These are phyloP conservation scores for Cinnamomum chago DNA, from an alignment of 164 flowering plant species.

Conservation along the genomic window DNA sequence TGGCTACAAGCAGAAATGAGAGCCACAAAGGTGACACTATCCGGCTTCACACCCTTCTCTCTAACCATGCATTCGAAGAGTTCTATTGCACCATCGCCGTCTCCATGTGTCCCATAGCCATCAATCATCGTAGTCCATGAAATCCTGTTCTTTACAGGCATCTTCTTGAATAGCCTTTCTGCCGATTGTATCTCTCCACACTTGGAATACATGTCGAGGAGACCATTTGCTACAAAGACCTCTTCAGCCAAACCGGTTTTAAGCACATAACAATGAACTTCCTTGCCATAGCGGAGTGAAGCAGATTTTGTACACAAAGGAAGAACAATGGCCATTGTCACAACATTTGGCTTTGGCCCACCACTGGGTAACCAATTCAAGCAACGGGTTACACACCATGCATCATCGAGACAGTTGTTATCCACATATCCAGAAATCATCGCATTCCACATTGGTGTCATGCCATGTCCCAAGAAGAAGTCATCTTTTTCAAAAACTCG, in stretches of 20 bases:
- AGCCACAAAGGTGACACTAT: conserved; percentile 27
- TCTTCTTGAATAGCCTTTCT: conserved; percentile 15
- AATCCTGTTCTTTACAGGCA: conserved; percentile 16
- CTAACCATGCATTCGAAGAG: conserved; percentile 16
- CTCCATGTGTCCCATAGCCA: conserved; percentile 28
- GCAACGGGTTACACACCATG: conserved; percentile 19
- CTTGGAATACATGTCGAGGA: conserved; percentile 38
- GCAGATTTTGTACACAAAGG: conserved; percentile 25
- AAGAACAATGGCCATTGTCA: conserved; percentile 33
- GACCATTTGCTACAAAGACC: conserved; percentile 28
- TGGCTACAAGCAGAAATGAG: conserved; percentile 28
- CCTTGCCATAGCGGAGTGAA: conserved; percentile 26
- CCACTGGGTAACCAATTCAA: conserved; percentile 10
- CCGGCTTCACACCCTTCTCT: conserved; percentile 19
- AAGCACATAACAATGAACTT: conserved; percentile 25
- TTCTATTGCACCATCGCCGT: conserved; percentile 21
- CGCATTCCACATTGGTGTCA: conserved; percentile 23
- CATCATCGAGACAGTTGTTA: conserved; percentile 17
- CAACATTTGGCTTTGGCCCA: conserved; percentile 21
- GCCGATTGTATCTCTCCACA: conserved; percentile 23
- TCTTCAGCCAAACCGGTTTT: conserved; percentile 21
- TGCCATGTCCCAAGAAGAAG: background rate
- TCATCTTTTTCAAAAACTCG: conserved; percentile 15
- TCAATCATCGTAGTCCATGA: conserved; percentile 31
- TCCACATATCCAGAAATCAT: conserved; percentile 15